phyloP scores from a whole-genome alignment of 2,329 filamentous ascomycete genomes.

The Verticillium dahliae region DNA sequence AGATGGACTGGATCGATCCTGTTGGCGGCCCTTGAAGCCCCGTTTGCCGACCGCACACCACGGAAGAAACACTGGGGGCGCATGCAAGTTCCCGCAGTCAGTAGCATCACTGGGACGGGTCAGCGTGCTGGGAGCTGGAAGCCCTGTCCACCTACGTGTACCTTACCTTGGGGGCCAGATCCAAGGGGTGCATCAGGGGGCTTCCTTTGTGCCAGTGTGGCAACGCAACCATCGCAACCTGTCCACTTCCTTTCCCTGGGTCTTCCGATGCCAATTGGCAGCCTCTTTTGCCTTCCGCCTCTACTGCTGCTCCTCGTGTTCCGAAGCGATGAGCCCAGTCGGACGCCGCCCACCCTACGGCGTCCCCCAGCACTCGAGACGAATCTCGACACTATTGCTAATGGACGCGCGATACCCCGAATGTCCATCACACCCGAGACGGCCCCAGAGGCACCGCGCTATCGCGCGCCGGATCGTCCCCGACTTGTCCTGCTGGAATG shows the following conservation, averaged over 20 bases:
- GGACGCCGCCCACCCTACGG: background rate
- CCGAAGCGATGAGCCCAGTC: background rate
- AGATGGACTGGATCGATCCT: background rate
- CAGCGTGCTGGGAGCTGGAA: no score
- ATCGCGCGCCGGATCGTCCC: background rate
- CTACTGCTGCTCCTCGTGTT: background rate
- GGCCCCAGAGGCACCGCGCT: background rate
- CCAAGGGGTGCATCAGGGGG: no score
- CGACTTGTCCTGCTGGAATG: background rate
- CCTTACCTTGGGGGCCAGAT: no score
- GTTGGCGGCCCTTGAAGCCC: background rate
- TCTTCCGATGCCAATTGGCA: background rate
- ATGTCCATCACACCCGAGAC: background rate
- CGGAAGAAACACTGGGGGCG: background rate
- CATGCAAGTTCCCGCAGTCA: background rate
- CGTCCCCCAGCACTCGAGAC: background rate
- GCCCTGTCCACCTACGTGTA: no score
- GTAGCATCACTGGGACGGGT: background rate
- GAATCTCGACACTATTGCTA: background rate
- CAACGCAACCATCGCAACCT: background rate
- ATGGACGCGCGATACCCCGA: background rate
- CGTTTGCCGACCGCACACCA: background rate
- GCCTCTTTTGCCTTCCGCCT: background rate
- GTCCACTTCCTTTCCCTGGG: background rate
- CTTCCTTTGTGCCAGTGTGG: no score